Base-by-base conservation (phyloP, 352 stramenopile genomes). In the Phytophthora citricola region DNA sequence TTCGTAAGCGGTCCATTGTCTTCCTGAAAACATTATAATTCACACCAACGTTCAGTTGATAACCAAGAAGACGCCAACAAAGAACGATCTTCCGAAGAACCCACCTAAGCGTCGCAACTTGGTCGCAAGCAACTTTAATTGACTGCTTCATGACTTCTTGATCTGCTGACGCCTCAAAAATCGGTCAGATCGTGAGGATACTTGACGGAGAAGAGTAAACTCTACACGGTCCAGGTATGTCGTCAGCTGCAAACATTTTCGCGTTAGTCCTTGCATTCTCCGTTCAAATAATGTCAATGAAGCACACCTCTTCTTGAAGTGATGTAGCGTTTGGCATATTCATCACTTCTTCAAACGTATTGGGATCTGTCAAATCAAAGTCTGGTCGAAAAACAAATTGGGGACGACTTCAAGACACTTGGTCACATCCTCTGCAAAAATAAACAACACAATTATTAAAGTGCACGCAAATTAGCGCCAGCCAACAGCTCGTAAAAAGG, bases 121-220 rank as follows among this genome's bases (percentile, higher is more conserved):
- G 85, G 46, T 94, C 83, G 17, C 86, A 96, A 0, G 88, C 88
- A 57, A 79, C 73, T 27, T 64, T 79, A 47, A 96, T 92, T 22
- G 83, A 91, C 49, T 91, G 84, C 61, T 93, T 92, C 79, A 93
- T 96, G 0, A 92, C 87, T 63, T 93, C 87, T 59, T 96, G 88
- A 58, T 92, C 84, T 29, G 85, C 78, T 5, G 87, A 94, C 10
- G 85, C 86, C 51, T 96, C 81, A 26, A 96, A 94, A 96, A 94
- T 17, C 83, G 81, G 57, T 96, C 83, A 1, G 88, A 94, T 12
- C 88, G 81, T 8, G 86, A 94, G 32, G 86, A 93, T 32, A 96
- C 86, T 63, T 96, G 86, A 2, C 88, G 85, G 41, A 96, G 73
- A 46, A 96, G 73, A 36, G 86, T 92, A 61, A 94, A 91, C 59